These are phyloP conservation scores for Neurospora sp. DNA, from an alignment of 2,329 filamentous ascomycete species.

Conservation along the genomic window DNA sequence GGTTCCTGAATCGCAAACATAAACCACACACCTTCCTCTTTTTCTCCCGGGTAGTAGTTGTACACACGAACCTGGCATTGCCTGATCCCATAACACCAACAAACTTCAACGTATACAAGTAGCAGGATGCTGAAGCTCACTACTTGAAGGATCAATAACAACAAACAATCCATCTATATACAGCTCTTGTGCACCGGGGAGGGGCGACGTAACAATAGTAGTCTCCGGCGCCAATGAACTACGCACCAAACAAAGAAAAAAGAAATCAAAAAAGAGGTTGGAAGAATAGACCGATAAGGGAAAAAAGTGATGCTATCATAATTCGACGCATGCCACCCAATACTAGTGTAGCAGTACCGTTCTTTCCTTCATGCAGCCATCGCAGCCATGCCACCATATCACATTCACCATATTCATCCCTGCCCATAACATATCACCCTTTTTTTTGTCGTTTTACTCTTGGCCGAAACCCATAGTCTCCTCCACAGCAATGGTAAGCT, in stretches of 20 bases:
- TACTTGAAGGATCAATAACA: not conserved
- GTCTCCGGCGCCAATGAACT: not conserved
- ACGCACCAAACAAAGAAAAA: not conserved
- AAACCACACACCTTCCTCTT: not conserved
- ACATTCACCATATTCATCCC: not conserved
- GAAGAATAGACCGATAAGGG: not conserved
- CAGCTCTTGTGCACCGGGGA: not conserved
- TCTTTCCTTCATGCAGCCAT: not conserved
- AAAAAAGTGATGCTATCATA: not conserved
- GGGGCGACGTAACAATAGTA: not conserved
- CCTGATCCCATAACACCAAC: not conserved
- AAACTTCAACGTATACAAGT: not conserved
- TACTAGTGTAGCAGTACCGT: not conserved
- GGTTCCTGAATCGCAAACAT: not conserved
- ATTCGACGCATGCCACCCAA: not conserved
- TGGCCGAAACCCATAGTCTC: constrained; percentile 98
- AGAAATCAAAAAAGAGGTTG: not conserved
- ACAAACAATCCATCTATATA: not conserved
- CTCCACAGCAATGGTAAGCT: constrained; percentile 93
- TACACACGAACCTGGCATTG: not conserved
- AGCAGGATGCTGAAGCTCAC: not conserved
- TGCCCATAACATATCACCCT: not conserved
- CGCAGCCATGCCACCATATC: not conserved
- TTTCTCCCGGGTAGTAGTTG: not conserved
- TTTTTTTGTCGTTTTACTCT: constrained; percentile 50